phyloP scores from a whole-genome alignment of 306 rosid genomes.

The Nissolia schottii region DNA sequence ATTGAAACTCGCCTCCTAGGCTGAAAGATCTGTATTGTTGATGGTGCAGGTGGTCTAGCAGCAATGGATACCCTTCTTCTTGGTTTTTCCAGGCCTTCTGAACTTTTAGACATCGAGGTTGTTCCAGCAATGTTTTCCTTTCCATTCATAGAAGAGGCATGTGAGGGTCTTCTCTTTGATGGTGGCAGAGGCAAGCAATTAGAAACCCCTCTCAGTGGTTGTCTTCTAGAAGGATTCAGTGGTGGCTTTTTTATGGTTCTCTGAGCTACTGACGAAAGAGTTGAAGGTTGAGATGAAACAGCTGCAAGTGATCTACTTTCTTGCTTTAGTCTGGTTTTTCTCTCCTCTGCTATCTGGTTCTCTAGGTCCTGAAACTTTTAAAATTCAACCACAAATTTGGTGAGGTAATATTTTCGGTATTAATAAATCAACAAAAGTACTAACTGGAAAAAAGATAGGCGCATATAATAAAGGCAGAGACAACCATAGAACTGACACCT shows the following conservation, averaged over 20 bases:
- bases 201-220: slow-evolving; percentile 60
- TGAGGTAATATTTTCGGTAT: neutral
- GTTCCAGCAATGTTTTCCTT: slow-evolving; percentile 64
- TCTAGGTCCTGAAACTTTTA: slow-evolving; percentile 86
- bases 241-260: slow-evolving; percentile 67
- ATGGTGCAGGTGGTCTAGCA: slow-evolving; percentile 46
- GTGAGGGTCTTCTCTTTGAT: slow-evolving; percentile 28
- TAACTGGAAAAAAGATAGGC: neutral
- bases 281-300: slow-evolving; percentile 52
- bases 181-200: slow-evolving; percentile 56
- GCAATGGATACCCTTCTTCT: slow-evolving; percentile 74
- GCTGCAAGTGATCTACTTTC: slow-evolving; percentile 66
- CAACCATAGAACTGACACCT: neutral
- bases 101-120: slow-evolving; percentile 27
- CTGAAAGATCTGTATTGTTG: slow-evolving; percentile 45
- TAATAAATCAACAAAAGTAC: neutral
- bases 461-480: neutral
- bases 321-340: slow-evolving; percentile 76
- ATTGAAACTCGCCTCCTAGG: slow-evolving; percentile 87
- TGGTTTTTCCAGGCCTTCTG: slow-evolving; percentile 33
- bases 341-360: slow-evolving; percentile 80
- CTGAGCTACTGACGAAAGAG: slow-evolving; percentile 45
- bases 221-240: slow-evolving; percentile 58
- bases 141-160: slow-evolving; percentile 34
- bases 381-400: slow-evolving; percentile 19